These are phyloP conservation scores for Teratosphaeria gauchensis DNA, from an alignment of 2,329 filamentous ascomycete species.

Conservation along the genomic window DNA sequence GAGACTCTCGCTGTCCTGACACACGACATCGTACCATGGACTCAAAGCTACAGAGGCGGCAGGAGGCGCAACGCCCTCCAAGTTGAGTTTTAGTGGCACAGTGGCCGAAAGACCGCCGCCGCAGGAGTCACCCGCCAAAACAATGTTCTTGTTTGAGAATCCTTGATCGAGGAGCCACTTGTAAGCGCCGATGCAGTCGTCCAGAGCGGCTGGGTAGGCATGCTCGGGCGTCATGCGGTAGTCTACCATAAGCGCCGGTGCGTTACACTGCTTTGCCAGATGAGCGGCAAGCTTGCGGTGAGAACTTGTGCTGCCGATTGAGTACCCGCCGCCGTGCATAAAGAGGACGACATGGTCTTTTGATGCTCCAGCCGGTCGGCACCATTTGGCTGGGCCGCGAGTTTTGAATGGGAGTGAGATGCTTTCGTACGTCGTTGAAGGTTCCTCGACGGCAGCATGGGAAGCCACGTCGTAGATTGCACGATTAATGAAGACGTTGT, in stretches of 20 bases:
- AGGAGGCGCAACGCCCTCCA: conserved; percentile 12
- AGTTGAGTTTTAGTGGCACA: conserved; percentile 13
- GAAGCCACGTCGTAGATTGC: conserved; percentile 17
- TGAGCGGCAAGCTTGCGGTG: conserved; percentile 20
- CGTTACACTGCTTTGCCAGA: conserved; percentile 37
- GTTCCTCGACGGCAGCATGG: conserved; percentile 13
- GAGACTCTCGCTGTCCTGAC: conserved; percentile 7
- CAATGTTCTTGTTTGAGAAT: conserved; percentile 12
- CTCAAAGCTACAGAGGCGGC: conserved; percentile 15
- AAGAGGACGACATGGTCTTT: conserved; percentile 15
- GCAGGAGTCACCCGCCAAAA: conserved; percentile 17
- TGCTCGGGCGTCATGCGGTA: conserved; percentile 52
- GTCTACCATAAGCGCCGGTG: conserved; percentile 45
- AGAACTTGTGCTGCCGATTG: conserved; percentile 14
- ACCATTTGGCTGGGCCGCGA: conserved; percentile 14
- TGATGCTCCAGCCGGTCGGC: conserved; percentile 11
- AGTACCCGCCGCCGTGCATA: conserved; percentile 19
- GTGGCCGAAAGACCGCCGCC: conserved; percentile 17
- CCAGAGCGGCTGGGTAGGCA: conserved; percentile 43
- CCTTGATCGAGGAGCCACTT: conserved; percentile 44
- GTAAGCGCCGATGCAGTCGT: conserved; percentile 49
- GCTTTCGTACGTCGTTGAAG: conserved; percentile 15
- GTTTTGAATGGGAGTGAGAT: conserved; percentile 4
- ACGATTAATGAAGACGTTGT: conserved; percentile 9
- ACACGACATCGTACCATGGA: conserved; percentile 17